These are phyloP conservation scores for Hordeum pubiflorum DNA, from an alignment of 202 grass and related monocot species.

Conservation along the genomic window DNA sequence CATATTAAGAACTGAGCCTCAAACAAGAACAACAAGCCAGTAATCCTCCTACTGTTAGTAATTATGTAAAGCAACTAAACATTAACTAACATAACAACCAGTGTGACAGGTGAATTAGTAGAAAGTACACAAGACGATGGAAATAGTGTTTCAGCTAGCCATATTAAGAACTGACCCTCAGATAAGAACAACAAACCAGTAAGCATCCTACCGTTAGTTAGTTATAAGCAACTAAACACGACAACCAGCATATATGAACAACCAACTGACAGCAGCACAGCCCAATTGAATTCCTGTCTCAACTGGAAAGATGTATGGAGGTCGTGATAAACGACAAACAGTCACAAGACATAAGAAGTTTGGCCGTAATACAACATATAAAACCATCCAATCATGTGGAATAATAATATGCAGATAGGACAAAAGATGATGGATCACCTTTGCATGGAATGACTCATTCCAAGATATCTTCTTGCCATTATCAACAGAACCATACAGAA, in stretches of 20 bases:
- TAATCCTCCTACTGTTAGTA: not conserved
- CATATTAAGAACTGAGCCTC: not conserved
- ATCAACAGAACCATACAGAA: constrained; percentile 95
- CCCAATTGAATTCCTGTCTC: not conserved
- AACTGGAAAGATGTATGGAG: not conserved
- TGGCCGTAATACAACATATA: not conserved
- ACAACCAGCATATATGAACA: constrained; percentile 9
- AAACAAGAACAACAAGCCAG: not conserved
- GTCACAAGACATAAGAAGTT: not conserved
- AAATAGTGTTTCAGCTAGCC: not conserved
- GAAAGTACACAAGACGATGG: not conserved
- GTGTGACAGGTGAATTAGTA: not conserved
- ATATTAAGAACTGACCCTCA: not conserved
- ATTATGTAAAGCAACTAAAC: not conserved
- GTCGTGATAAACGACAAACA: not conserved
- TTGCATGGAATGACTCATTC: constrained; percentile 88
- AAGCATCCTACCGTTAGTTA: not conserved
- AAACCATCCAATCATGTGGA: not conserved
- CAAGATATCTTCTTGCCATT: constrained; percentile 99
- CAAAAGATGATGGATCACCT: constrained; percentile 42
- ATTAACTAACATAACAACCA: not conserved
- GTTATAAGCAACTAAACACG: not conserved
- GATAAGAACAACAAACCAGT: not conserved
- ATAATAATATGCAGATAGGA: not conserved
- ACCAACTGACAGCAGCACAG: not conserved